Evolutionary conservation across 768 basidiomycete species (phyloP).

Genomic region (Termitomyces eurrhizus): DNA sequence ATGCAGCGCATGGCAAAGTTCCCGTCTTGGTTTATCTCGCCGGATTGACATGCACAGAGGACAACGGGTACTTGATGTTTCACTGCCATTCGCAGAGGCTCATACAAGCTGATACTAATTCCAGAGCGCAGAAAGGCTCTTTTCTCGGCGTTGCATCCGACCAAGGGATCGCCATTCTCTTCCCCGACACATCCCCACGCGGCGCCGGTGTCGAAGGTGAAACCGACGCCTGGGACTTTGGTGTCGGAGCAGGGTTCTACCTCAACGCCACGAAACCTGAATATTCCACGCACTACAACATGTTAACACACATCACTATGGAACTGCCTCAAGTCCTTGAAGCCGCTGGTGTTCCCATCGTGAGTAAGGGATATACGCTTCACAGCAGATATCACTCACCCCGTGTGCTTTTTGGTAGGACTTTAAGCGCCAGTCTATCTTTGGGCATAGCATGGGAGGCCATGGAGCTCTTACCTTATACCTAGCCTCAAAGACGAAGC

Average conservation of each 20-base stretch:
- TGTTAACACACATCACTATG: constrained; percentile 79
- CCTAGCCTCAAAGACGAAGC: constrained; percentile 64
- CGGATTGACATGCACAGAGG: constrained; percentile 87
- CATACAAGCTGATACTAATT: not conserved
- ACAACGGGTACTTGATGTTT: constrained; percentile 64
- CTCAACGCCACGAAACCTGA: constrained; percentile 81
- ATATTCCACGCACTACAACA: constrained; percentile 77
- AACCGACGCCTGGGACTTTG: constrained; percentile 84
- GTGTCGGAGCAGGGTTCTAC: constrained; percentile 96
- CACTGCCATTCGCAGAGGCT: not conserved
- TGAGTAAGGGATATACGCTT: constrained; percentile 30
- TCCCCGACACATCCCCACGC: constrained; percentile 94
- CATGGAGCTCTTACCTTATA: constrained; percentile 93
- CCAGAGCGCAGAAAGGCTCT: constrained; percentile 87
- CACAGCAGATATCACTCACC: not conserved
- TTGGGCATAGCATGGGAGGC: constrained; percentile 98
- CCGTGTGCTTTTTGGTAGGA: constrained; percentile 47
- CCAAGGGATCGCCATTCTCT: constrained; percentile 86
- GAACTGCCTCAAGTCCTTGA: constrained; percentile 83
- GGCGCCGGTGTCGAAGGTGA: constrained; percentile 86
- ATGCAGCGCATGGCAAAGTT: constrained; percentile 45
- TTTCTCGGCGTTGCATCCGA: constrained; percentile 84
- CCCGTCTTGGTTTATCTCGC: constrained; percentile 83
- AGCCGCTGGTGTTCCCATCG: constrained; percentile 72
- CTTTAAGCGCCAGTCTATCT: constrained; percentile 77